phyloP scores from a whole-genome alignment of 179 eudicot genomes.

The Spinacia oleracea region DNA sequence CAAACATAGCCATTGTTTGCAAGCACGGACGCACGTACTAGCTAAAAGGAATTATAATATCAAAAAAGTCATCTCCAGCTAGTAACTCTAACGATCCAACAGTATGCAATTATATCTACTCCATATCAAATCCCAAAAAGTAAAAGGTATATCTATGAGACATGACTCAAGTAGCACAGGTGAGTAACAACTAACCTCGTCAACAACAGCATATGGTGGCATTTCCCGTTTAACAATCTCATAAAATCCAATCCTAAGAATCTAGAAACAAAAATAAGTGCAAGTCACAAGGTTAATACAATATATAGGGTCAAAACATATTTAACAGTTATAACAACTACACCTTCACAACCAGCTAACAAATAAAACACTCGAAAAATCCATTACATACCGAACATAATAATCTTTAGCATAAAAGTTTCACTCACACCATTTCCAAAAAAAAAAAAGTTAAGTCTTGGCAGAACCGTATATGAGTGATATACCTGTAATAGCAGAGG shows the following conservation, averaged over 20 bases:
- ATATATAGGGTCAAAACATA: not conserved
- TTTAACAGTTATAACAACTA: not conserved
- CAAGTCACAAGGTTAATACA: not conserved
- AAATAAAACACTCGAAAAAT: not conserved
- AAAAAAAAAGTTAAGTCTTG: not conserved
- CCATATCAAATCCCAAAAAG: not conserved
- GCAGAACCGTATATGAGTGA: not conserved
- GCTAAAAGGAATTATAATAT: not conserved
- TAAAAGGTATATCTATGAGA: not conserved
- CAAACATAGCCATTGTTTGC: not conserved
- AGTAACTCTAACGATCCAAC: not conserved
- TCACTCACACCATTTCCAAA: not conserved
- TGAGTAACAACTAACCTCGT: conserved; percentile 62
- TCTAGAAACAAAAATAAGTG: conserved; percentile 39
- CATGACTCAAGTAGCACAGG: not conserved
- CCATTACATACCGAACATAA: not conserved
- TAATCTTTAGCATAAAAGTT: not conserved
- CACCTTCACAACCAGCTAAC: not conserved
- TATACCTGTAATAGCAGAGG: conserved; percentile 91
- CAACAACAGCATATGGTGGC: conserved; percentile 97
- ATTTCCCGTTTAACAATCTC: conserved; percentile 87
- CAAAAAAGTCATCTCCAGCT: not conserved
- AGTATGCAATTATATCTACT: not conserved
- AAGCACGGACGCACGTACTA: not conserved
- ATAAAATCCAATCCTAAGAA: conserved; percentile 89